Evolutionary conservation across 2,329 filamentous ascomycete species (phyloP).

Genomic region (Escovopsis weberi): DNA sequence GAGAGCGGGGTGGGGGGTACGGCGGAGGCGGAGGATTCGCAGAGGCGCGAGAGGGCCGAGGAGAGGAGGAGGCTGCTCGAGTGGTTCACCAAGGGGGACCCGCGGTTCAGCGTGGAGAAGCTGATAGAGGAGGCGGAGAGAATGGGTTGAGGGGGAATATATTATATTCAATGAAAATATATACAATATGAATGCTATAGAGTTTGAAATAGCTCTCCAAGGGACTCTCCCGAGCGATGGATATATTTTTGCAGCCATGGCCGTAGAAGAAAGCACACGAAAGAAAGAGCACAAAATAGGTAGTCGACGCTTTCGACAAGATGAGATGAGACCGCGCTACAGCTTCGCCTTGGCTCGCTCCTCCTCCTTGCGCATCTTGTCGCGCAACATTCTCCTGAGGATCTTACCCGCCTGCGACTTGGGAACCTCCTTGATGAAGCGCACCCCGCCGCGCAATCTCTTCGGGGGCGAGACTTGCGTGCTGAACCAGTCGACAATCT

Average conservation of each 20-base stretch:
- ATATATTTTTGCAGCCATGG: neutral
- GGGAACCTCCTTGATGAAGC: conserved; percentile 52
- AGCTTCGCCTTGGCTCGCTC: conserved; percentile 19
- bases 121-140: conserved; percentile 83
- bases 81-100: conserved; percentile 69
- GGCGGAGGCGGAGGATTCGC: neutral
- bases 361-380: conserved; percentile 22
- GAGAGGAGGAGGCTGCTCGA: conserved; percentile 59
- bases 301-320: neutral
- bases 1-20: conserved; percentile 23
- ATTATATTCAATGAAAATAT: neutral
- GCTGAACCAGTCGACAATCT: conserved; percentile 27
- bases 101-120: conserved; percentile 66
- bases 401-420: conserved; percentile 49
- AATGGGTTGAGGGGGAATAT: conserved; percentile 32
- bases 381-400: conserved; percentile 34
- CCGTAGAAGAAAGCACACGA: neutral
- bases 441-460: conserved; percentile 54
- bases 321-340: conserved; percentile 10
- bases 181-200: too few species aligned
- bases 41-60: conserved; percentile 40
- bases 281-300: neutral
- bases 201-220: neutral
- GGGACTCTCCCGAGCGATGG: neutral
- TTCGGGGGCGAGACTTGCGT: conserved; percentile 52